Base-by-base conservation (phyloP, 75 land plant genomes). In the Selaginella tamariscina region DNA sequence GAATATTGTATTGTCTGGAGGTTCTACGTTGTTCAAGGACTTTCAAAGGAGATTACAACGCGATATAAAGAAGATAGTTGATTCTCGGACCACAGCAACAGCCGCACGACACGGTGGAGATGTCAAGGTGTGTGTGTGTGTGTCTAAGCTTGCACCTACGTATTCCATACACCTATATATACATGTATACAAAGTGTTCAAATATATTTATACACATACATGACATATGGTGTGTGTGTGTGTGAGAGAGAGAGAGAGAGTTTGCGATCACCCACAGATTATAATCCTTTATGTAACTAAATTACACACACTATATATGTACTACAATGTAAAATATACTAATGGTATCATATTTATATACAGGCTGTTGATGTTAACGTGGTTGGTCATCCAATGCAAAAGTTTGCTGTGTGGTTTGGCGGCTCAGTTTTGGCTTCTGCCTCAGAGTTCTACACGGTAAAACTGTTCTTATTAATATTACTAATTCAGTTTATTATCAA, bases 391-490 rank as follows among this genome's bases (percentile, higher is more conserved):
- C 92, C 96, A 54, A 87, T 95, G 72, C 99, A 95, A 73, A 82
- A 88, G 22, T 95, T 78, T 75, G 99, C 99, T 5, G 99, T 95
- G 54, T 95, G 99, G 99, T 95, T 95, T 78, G 99, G 99, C 70
- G 99, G 96, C 26, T 95, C 99, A 39, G 89, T 95, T n/a, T 86
- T 95, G 67, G 91, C 96, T 65, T 95, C 99, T 2, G 89, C 99
- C 29, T 91, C 88, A 24, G 99, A 95, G 64, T 95, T 87, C 71
- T 95, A 83, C 68, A 70, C 79, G 73, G 99, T 93, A 89, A 24
- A 21, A 32, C 64, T 29, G 0, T 59, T 29, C n/a, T 63, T 32
- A 32, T 21, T 27, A 1, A 1, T 31, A 29, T 29, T 67, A 21
- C 31, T 5, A 33, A 9, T 67, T 33, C 13, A 20, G 11, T 28